Evolutionary conservation across 2,329 filamentous ascomycete genomes (phyloP), one percentile per base, ranked within the genome.

Genomic region (Gremmenia infestans): DNA sequence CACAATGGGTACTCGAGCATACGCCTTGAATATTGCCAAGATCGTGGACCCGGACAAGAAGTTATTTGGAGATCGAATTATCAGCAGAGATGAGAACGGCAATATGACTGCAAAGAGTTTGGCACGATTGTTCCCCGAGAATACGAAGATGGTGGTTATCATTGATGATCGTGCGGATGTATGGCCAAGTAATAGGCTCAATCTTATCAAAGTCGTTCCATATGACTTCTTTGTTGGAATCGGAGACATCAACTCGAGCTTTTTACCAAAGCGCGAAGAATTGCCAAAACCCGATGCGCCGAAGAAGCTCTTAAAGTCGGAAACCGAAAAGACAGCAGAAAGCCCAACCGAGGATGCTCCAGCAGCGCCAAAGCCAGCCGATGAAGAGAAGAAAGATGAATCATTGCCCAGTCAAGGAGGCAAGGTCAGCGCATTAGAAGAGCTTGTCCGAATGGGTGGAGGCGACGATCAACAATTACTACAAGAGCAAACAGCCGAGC

Each of bases 191-290:
- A 97, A 96, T 79, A 87, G 88, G 64, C 83, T 88, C 5, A 97
- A 99, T 67, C 81, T 99, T 37, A 91, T 99, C 74, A 96, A 96
- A 70, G 94, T 99, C 36, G 86, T 86, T 1, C 91, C 93, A 0
- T 99, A 96, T 71, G 93, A 97, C 71, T 99, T 99, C 73, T 99
- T 97, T 75, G 90, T 95, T 55, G 94, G 94, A 15, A 96, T 97
- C 60, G 94, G 94, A 60, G 94, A 99, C 72, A 99, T 99, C 77
- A 99, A 99, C 75, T 95, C 93, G 12, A 96, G 90, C 69, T 99
- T 97, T 69, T 73, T 99, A 52, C 94, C 94, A 0, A 96, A 96
- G 72, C 85, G 81, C 57, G 73, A 81, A 64, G 78, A 86, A 65
- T 72, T 81, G 25, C 63, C 67, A 2, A 67, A 67, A 48, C 50